Evolutionary conservation across 495 filamentous ascomycete species (phyloP).

Genomic region (Pyrenopolyporus hunteri): DNA sequence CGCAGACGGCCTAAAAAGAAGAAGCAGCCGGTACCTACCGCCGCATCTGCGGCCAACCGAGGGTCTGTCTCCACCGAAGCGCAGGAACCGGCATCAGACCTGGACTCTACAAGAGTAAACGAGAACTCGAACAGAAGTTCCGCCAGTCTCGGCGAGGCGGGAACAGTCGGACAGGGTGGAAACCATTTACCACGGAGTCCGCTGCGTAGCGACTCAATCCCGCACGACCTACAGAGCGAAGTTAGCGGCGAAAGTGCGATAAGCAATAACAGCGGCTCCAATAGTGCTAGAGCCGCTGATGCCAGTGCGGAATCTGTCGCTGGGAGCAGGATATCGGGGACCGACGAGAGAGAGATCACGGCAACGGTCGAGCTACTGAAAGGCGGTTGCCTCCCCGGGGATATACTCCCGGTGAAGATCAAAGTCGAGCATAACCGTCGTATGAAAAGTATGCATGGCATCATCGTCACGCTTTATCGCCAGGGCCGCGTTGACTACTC

Average conservation of each 20-base stretch:
- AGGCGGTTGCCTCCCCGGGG: constrained; percentile 85
- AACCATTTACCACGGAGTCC: constrained; percentile 40
- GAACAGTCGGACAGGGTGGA: constrained; percentile 13
- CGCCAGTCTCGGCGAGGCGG: constrained; percentile 46
- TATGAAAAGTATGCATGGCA: constrained; percentile 86
- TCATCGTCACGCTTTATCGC: constrained; percentile 91
- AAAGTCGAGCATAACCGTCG: constrained; percentile 83
- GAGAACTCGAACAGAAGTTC: constrained; percentile 53
- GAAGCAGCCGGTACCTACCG: constrained; percentile 40
- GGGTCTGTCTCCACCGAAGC: constrained; percentile 37
- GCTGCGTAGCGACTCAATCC: constrained; percentile 33
- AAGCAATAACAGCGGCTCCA: constrained; percentile 50
- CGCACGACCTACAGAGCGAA: constrained; percentile 53
- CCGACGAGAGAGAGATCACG: constrained; percentile 73
- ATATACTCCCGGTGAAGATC: constrained; percentile 79
- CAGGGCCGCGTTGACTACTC: constrained; percentile 90
- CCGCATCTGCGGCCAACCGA: constrained; percentile 22
- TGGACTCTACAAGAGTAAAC: constrained; percentile 47
- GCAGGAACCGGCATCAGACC: constrained; percentile 43
- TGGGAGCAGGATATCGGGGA: constrained; percentile 36
- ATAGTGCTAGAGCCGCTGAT: constrained; percentile 46
- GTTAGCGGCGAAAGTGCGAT: constrained; percentile 54
- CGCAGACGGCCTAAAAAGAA: constrained; percentile 62
- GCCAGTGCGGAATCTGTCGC: constrained; percentile 40
- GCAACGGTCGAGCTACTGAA: constrained; percentile 83